Base-by-base conservation (phyloP, 2,329 filamentous ascomycete genomes). In the Ilyonectria sp. region DNA sequence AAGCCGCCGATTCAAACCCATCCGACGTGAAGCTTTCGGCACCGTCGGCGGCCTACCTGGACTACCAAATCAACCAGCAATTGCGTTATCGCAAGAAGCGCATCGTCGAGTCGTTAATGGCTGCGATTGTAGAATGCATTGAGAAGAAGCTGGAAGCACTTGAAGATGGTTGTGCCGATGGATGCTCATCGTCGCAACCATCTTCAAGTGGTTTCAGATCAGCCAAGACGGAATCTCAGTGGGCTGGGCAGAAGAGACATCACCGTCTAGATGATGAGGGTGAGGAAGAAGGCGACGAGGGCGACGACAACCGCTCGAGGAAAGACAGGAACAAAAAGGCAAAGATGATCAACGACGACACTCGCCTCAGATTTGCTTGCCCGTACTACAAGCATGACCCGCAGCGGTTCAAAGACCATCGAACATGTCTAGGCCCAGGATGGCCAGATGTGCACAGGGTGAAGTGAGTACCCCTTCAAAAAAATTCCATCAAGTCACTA, bases 311-410 rank as follows among this genome's bases (percentile, higher is more conserved):
- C 19, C 74, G 74, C 6, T 76, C 72, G 9, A 75, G 77, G n/a
- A 77, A 77, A 63, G 78, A 77, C 29, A 71, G 71, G 52, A 76
- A 77, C 1, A 82, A 82, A 65, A 79, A 80, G 33, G 77, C 78
- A 29, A 82, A 78, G 68, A 82, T 72, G 43, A 80, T 73, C 47
- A 76, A 78, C 6, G 72, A 72, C 8, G 76, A 79, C 23, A 66
- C 65, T 5, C 75, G 75, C 33, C 68, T 66, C 17, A 76, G 74
- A 31, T 78, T 78, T 37, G 81, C 80, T 13, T 82, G 81, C 21
- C 81, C 81, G 2, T 82, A 78, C 58, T 78, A 78, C 64, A 80
- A 82, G 56, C 73, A 75, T 17, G 75, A 82, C 31, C 80, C 79
- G 1, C 65, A 71, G 35, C 71, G 35, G 31, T 77, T 74, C 40